A percentile compares a stretch with the other conserved stretches of the same genome.
These are phyloP conservation scores for Trichosanthes truncata DNA, from an alignment of 306 rosid genomes.

Conservation along the genomic window DNA sequence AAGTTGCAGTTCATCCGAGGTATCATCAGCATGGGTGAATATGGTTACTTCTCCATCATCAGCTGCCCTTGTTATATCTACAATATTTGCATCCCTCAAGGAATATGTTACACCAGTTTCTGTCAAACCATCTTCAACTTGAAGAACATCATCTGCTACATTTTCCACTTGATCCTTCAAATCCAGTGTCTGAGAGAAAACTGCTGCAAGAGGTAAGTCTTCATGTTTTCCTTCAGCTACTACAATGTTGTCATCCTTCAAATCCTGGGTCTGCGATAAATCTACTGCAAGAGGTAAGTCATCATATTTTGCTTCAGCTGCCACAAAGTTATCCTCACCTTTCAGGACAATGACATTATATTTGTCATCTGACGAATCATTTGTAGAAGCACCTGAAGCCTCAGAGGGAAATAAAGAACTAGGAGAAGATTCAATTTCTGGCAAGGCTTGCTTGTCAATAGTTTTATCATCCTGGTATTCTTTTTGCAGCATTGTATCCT, in stretches of 20 bases:
- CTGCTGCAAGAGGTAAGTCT: constrained; percentile 20
- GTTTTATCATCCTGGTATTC: constrained; percentile 24
- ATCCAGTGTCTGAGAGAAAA: constrained; percentile 20
- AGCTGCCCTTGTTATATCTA: constrained; percentile 25
- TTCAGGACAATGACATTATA: constrained; percentile 9
- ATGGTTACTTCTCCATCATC: constrained; percentile 24
- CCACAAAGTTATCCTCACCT: constrained; percentile 16
- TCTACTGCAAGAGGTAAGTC: constrained; percentile 22
- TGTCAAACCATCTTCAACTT: constrained; percentile 24
- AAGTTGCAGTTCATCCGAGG: constrained; percentile 22
- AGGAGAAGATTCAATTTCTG: constrained; percentile 23
- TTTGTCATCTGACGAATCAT: constrained; percentile 18
- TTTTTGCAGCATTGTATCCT: constrained; percentile 19
- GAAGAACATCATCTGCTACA: constrained; percentile 20
- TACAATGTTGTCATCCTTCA: constrained; percentile 14
- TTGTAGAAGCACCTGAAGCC: constrained; percentile 9
- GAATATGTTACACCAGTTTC: constrained; percentile 20
- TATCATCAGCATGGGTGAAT: constrained; percentile 17
- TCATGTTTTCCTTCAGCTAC: constrained; percentile 30
- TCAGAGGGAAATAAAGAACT: constrained; percentile 17
- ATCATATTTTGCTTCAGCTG: constrained; percentile 27
- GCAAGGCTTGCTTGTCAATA: constrained; percentile 28
- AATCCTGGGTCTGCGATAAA: constrained; percentile 13
- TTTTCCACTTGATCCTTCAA: constrained; percentile 19
- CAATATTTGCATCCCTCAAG: constrained; percentile 16